Evolutionary conservation across 179 eudicot genomes (phyloP).

Genomic region (Silene noctiflora): DNA sequence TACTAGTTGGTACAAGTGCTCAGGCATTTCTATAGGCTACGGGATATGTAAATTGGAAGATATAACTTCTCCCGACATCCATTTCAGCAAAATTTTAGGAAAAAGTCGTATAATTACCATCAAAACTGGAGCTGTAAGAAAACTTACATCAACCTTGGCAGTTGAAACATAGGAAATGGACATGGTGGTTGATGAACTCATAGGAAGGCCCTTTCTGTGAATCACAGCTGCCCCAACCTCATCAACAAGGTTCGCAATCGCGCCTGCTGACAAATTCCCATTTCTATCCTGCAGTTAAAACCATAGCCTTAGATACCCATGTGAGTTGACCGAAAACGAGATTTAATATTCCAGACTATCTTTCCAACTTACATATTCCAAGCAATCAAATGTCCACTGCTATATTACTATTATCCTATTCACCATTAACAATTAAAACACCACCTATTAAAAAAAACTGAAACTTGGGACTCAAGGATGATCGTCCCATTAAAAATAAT

Average conservation of each 20-base stretch:
- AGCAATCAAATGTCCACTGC: too few relatives aligned
- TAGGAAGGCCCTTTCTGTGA: constrained; percentile 30
- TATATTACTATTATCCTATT: too few relatives aligned
- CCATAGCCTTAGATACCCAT: neutral
- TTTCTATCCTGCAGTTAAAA: constrained; percentile 29
- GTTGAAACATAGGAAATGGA: constrained; percentile 42
- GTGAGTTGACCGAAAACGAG: neutral
- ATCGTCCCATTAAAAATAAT: too few relatives aligned
- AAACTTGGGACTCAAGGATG: too few relatives aligned
- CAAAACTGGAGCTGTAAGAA: neutral
- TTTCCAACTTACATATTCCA: too few relatives aligned
- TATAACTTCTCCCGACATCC: neutral
- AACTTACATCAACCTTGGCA: constrained; percentile 45
- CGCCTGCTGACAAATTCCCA: constrained; percentile 37
- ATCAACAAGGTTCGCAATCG: constrained; percentile 47
- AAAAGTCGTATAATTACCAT: neutral
- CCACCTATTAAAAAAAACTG: too few relatives aligned
- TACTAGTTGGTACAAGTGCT: neutral
- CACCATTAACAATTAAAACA: too few relatives aligned
- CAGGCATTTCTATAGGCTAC: neutral
- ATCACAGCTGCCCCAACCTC: constrained; percentile 34
- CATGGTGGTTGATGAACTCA: constrained; percentile 39
- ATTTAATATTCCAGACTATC: too few relatives aligned
- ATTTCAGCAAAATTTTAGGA: neutral
- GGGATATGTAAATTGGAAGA: too few relatives aligned